Base-by-base conservation (phyloP, 768 basidiomycete species). In the Piloderma croceum region DNA sequence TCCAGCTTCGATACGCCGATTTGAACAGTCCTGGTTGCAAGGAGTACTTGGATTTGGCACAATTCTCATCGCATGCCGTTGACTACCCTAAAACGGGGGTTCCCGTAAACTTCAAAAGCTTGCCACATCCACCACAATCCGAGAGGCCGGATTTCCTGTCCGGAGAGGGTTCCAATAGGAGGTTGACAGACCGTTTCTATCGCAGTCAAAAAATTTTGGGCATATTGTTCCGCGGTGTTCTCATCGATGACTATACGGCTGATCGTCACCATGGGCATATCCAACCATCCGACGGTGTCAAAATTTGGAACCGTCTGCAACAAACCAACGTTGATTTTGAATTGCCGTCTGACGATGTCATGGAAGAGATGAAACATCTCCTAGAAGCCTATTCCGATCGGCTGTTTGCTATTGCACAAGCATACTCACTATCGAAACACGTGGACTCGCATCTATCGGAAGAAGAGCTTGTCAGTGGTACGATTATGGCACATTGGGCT, bases 11-110 rank as follows among this genome's bases (percentile, higher is more conserved):
- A 7, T 68, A 68, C 36, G 64, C 69, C 18, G 75, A 76, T 45
- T 46, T 51, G 24, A 44, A 58, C 4, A 61, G 63, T 27, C 63
- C 63, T 1, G 55, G 49, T 15, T 65, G 64, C 20, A 0, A 3
- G 0, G 56, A 64, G 3, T 75, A 74, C 41, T 45, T 71, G 13
- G 48, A 24, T 31, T 53, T 76, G 10, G 75, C 75, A 2, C 58
- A 68, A 44, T 50, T 65, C 2, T 70, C 71, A 5, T 70, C 69
- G 0, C 65, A 69, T 40, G 72, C 72, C 5, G 72, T 74, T 2
- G 72, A 74, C 51, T 74, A 68, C 34, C 64, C 60, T 0, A 74
- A 74, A 39, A 67, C 63, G 4, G 72, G 72, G 4, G 60, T 62
- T 2, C 51, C 71, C 12, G 73, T 74, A 23, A 49, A 41, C 9